Conservation (phyloP, 805 yeast species). For the Wickerhamomyces mucosus region DNA sequence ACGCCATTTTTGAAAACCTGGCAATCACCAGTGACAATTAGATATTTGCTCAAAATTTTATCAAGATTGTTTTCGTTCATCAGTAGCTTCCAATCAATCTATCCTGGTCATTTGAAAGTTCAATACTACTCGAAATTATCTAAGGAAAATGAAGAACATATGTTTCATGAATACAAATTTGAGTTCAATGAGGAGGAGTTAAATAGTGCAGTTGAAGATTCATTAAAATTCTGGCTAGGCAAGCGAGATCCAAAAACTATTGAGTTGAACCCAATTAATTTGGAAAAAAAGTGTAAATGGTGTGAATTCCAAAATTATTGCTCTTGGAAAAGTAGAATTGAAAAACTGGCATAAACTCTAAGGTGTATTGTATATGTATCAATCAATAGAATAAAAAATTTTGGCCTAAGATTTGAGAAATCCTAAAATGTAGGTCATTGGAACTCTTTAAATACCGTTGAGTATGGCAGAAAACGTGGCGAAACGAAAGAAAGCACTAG, state of each 20-base stretch:
- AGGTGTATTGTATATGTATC: too few species aligned
- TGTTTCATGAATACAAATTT: slow-evolving; percentile 33
- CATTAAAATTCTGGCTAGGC: slow-evolving; percentile 53
- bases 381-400: too few species aligned
- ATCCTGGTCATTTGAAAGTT: slow-evolving; percentile 27
- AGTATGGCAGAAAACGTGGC: too few species aligned
- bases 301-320: slow-evolving; percentile 45
- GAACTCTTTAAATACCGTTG: too few species aligned
- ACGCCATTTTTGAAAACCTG: slow-evolving; percentile 32
- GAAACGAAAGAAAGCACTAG: too few species aligned
- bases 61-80: too few species aligned
- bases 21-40: slow-evolving; percentile 45
- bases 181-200: slow-evolving; percentile 26
- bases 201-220: slow-evolving; percentile 20
- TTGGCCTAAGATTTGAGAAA: too few species aligned
- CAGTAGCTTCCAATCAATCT: slow-evolving; percentile 39
- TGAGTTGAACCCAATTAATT: slow-evolving; percentile 24
- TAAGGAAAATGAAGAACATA: slow-evolving; percentile 28
- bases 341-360: too few species aligned
- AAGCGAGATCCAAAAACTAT: slow-evolving; percentile 37
- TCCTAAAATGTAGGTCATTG: too few species aligned
- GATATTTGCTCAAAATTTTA: too few species aligned
- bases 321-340: slow-evolving; percentile 24
- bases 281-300: slow-evolving; percentile 34
- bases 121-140: too few species aligned